phyloP scores from a whole-genome alignment of 768 basidiomycete species.

The Kwoniella bestiolae region DNA sequence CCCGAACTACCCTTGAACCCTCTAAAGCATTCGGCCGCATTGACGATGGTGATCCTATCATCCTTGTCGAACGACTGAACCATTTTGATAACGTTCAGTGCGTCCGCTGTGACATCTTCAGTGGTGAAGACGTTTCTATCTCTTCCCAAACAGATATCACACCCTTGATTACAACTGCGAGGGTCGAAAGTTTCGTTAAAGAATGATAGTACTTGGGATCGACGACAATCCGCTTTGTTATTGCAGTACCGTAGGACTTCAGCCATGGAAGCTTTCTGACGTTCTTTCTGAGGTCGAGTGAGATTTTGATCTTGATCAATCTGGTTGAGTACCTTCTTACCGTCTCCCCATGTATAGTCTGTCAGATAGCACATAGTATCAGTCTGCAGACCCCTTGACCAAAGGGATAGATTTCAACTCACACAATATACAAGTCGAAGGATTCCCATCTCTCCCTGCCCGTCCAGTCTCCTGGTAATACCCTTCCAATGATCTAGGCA shows the following conservation, averaged over 20 bases:
- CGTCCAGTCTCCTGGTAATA: slow-evolving; percentile 96
- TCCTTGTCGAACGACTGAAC: slow-evolving; percentile 62
- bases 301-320: slow-evolving; percentile 65
- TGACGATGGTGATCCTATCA: slow-evolving; percentile 66
- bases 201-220: slow-evolving; percentile 82
- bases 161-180: slow-evolving; percentile 68
- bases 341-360: slow-evolving; percentile 74
- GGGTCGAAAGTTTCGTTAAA: slow-evolving; percentile 82
- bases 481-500: slow-evolving; percentile 84
- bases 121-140: slow-evolving; percentile 59
- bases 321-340: slow-evolving; percentile 64
- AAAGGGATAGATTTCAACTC: slow-evolving; percentile 55
- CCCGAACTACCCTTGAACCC: slow-evolving; percentile 65
- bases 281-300: slow-evolving; percentile 66
- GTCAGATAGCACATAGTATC: slow-evolving; percentile 16
- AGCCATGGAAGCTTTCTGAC: slow-evolving; percentile 68
- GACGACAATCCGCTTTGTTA: slow-evolving; percentile 83
- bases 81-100: slow-evolving; percentile 66
- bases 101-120: slow-evolving; percentile 69
- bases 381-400: background rate
- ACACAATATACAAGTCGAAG: slow-evolving; percentile 88
- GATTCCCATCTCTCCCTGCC: slow-evolving; percentile 85
- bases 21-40: slow-evolving; percentile 68
- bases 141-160: slow-evolving; percentile 77
- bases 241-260: slow-evolving; percentile 78